Evolutionary conservation across 805 yeast genomes (phyloP), one percentile per base, ranked within the genome.

Genomic region (Candida endomychidarum): DNA sequence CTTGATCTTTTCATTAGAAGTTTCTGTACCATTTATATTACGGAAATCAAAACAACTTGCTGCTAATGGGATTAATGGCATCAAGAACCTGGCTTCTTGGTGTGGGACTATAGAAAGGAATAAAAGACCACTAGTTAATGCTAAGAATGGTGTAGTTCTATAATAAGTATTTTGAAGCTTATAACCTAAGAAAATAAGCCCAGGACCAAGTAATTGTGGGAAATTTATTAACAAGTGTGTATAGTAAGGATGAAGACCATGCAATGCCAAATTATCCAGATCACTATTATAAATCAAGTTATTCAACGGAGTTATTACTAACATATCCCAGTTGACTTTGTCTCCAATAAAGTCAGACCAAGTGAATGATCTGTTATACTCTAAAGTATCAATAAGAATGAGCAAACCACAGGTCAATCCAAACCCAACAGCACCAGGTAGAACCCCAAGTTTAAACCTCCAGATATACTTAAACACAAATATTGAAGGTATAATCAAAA

Each of bases 81-180:
- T 56, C 31, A 95, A 61, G 56, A 93, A 93, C 38, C 99, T 68
- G n/a, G 88, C 69, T 56, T 93, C 99, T 59, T 93, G 99, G 58
- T 93, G 99, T 11, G 95, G 95, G 16, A 88, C 72, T 0, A 78
- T 2, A 0, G 97, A 87, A 19, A 93, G 65, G 3, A 78, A 40
- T 0, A 68, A 4, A 1, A 86, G 19, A 0, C 89, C 95, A 4
- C 96, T 79, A 2, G 77, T 41, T 0, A 82, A 66, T 1, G 90
- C 61, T 26, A 80, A 61, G 46, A 78, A 74, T 1, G 90, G 81
- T 2, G 83, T 65, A 0, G 84, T 73, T 19, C 49, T 62, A 50
- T 69, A 54, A 52, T 77, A 70, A 8, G 56, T 60, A 33, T 59
- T 61, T 40, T 63, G 70, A 14, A 41, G 37, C 23, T 30, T 38